Percentiles rank a stretch among this genome's conserved stretches.
These are phyloP conservation scores for Bassia scoparia DNA, from an alignment of 148 eudicot species.

Conservation along the genomic window DNA sequence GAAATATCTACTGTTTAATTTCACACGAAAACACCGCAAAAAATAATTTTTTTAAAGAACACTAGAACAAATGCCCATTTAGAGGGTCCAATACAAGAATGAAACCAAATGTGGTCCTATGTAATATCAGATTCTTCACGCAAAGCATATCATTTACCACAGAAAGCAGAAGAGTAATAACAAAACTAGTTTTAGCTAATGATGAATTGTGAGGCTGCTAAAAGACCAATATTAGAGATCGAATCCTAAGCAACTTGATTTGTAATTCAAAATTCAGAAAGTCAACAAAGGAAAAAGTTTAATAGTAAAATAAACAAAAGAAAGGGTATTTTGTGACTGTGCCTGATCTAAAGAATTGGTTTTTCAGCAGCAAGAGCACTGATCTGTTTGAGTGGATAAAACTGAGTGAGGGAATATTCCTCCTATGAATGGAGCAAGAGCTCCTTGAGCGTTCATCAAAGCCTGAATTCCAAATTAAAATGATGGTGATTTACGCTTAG, in stretches of 20 bases:
- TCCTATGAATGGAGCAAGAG: constrained; percentile 71
- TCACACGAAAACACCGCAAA: background rate
- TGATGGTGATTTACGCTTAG: constrained; percentile 49
- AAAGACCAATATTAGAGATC: background rate
- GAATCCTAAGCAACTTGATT: background rate
- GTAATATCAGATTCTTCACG: background rate
- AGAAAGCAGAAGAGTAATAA: background rate
- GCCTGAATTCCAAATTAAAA: constrained; percentile 59
- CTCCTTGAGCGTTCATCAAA: constrained; percentile 81
- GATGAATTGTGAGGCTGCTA: background rate
- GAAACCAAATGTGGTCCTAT: background rate
- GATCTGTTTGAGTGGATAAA: constrained; percentile 83
- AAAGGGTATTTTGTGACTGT: constrained; percentile 2
- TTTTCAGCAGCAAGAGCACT: constrained; percentile 47
- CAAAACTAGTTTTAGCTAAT: background rate
- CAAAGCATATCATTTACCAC: too few species aligned
- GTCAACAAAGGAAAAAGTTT: background rate
- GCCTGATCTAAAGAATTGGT: constrained; percentile 76
- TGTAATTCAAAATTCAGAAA: background rate
- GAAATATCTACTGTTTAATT: background rate
- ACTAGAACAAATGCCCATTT: background rate
- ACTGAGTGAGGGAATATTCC: constrained; percentile 94
- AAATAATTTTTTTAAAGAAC: background rate
- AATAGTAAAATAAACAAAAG: background rate
- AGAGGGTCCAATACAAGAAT: background rate